phyloP scores from a whole-genome alignment of 1,139 yeast species.

The Lodderomyces theae region DNA sequence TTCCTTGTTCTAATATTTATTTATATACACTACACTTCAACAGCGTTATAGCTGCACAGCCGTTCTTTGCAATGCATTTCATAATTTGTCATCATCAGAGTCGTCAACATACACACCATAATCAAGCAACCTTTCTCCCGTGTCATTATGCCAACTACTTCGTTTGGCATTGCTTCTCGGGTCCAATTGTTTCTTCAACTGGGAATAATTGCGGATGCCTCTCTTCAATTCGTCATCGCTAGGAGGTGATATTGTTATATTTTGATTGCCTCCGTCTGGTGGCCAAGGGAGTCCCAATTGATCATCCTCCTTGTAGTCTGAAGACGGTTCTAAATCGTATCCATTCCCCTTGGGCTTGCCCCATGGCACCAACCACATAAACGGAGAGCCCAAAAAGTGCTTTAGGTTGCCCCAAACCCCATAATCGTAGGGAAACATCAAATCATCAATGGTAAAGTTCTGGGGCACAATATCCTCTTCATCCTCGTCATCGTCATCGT shows the following conservation, averaged over 20 bases:
- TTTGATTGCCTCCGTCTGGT: slow-evolving; percentile 68
- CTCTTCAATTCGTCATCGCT: slow-evolving; percentile 21
- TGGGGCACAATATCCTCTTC: slow-evolving; percentile 18
- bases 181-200: slow-evolving; percentile 27
- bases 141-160: slow-evolving; percentile 66
- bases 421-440: slow-evolving; percentile 80
- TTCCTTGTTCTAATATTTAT: no score
- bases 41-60: no score
- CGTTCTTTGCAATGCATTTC: no score
- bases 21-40: no score
- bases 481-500: not conserved
- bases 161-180: slow-evolving; percentile 31
- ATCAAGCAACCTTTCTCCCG: slow-evolving; percentile 80
- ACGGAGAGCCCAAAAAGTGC: slow-evolving; percentile 54
- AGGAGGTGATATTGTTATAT: slow-evolving; percentile 18
- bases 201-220: slow-evolving; percentile 15
- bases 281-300: slow-evolving; percentile 80
- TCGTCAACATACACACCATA: slow-evolving; percentile 81
- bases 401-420: slow-evolving; percentile 56
- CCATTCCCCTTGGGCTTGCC: slow-evolving; percentile 48
- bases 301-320: slow-evolving; percentile 56
- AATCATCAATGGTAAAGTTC: slow-evolving; percentile 51
- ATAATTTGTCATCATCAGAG: slow-evolving; percentile 19
- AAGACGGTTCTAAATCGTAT: slow-evolving; percentile 46
- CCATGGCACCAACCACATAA: slow-evolving; percentile 72